These are phyloP conservation scores for Yamadazyma diospyri DNA, from an alignment of 1,139 yeast genomes.

Conservation along the genomic window DNA sequence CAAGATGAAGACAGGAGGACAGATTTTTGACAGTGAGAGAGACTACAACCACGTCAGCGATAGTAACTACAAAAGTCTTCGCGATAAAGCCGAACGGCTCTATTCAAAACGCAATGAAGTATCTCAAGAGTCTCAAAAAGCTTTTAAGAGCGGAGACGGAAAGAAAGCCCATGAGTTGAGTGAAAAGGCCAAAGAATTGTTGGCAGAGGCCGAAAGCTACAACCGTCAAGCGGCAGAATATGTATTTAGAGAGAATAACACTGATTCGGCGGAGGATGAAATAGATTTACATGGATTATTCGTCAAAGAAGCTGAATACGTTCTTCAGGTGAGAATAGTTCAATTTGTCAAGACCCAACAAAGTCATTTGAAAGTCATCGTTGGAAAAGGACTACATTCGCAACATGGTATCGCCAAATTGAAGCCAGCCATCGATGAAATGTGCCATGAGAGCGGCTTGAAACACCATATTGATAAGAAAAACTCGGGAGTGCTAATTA, in stretches of 20 bases:
- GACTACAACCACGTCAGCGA: constrained; percentile 78
- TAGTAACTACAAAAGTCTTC: constrained; percentile 56
- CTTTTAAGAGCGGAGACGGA: constrained; percentile 72
- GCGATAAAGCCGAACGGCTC: constrained; percentile 69
- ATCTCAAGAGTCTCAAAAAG: constrained; percentile 68
- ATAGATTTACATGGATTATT: constrained; percentile 91
- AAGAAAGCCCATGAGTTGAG: constrained; percentile 70
- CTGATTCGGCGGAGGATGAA: constrained; percentile 79
- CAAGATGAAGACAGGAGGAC: constrained; percentile 35
- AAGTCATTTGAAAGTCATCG: constrained; percentile 61
- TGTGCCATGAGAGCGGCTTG: constrained; percentile 66
- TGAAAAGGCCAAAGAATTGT: constrained; percentile 59
- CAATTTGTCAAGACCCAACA: constrained; percentile 63
- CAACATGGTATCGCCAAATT: constrained; percentile 77
- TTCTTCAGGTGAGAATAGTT: constrained; percentile 69
- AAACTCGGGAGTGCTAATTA: constrained; percentile 77
- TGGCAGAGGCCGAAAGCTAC: constrained; percentile 59
- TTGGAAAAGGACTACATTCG: constrained; percentile 93
- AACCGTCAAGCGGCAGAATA: constrained; percentile 86
- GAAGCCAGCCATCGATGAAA: constrained; percentile 81
- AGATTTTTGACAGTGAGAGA: constrained; percentile 30
- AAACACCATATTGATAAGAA: constrained; percentile 59
- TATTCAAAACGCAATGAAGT: constrained; percentile 54
- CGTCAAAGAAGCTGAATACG: constrained; percentile 82
- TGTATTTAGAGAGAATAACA: constrained; percentile 84